These are phyloP conservation scores for Herpetospermum pedunculosum DNA, from an alignment of 306 rosid genomes.

Conservation along the genomic window DNA sequence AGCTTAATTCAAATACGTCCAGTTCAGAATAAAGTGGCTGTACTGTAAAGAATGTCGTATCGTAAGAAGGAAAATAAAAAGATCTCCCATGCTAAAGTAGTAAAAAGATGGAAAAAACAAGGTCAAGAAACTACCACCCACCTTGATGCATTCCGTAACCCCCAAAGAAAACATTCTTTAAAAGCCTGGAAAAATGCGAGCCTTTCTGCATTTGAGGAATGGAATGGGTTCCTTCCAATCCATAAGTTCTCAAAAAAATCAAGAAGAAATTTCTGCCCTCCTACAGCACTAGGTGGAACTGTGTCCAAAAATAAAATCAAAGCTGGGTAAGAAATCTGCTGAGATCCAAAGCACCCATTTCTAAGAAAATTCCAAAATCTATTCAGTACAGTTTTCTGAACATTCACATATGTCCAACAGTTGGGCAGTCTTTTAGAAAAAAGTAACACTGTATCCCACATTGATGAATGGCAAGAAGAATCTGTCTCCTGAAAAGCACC, in stretches of 20 bases:
- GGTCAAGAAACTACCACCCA: conserved; percentile 36
- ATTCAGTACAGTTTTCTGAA: conserved; percentile 61
- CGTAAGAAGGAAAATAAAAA: not conserved
- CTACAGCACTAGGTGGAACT: conserved; percentile 55
- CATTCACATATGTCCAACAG: conserved; percentile 63
- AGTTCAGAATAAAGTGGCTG: conserved; percentile 1
- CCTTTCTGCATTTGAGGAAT: conserved; percentile 42
- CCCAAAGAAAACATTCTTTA: conserved; percentile 84
- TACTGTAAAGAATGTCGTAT: not conserved
- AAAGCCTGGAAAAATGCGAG: conserved; percentile 59
- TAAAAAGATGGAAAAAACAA: not conserved
- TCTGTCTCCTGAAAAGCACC: conserved; percentile 91
- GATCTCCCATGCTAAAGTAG: not conserved
- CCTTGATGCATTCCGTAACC: conserved; percentile 71
- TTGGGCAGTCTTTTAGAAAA: conserved; percentile 70
- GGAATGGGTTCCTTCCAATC: conserved; percentile 54
- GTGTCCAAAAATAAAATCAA: conserved; percentile 60
- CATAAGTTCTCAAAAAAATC: conserved; percentile 73
- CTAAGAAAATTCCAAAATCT: conserved; percentile 79
- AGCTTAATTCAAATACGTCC: not conserved
- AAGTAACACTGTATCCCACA: conserved; percentile 84
- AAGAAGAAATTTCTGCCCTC: conserved; percentile 56
- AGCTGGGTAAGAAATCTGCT: conserved; percentile 71
- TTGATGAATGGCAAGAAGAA: conserved; percentile 68
- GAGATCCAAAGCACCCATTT: conserved; percentile 91